phyloP scores from a whole-genome alignment of 208 protist genomes.

The Crithidia expoeki region DNA sequence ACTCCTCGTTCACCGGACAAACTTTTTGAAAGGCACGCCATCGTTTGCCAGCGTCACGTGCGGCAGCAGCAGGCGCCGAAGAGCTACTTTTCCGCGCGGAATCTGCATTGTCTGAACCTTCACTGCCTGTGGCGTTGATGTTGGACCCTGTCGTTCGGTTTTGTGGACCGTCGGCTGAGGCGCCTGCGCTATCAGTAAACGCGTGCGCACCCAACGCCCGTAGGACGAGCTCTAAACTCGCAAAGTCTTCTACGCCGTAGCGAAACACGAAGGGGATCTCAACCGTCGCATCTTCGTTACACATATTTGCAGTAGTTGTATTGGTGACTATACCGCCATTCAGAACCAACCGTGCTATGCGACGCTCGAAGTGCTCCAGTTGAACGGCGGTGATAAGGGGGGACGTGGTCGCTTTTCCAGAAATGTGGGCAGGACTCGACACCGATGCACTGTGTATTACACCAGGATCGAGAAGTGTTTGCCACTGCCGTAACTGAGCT shows the following conservation, averaged over 20 bases:
- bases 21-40: constrained; percentile 71
- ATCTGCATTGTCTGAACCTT: neutral
- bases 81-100: neutral
- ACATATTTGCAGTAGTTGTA: constrained; percentile 11
- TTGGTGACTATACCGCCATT: constrained; percentile 24
- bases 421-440: neutral
- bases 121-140: neutral
- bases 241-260: constrained; percentile 68
- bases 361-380: constrained; percentile 55
- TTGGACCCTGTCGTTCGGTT: neutral
- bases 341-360: constrained; percentile 48
- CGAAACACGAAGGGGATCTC: constrained; percentile 56
- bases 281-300: constrained; percentile 12
- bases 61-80: neutral
- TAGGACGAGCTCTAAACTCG: constrained; percentile 59
- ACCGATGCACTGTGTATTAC: neutral
- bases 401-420: neutral
- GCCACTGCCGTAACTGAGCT: constrained; percentile 25
- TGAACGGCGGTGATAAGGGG: constrained; percentile 24
- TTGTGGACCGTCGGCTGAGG: neutral
- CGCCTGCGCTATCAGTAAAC: neutral
- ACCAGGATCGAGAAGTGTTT: constrained; percentile 8
- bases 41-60: constrained; percentile 36
- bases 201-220: constrained; percentile 10
- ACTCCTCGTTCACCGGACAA: constrained; percentile 59